A percentile compares a stretch with the other conserved stretches of the same genome.
These are phyloP conservation scores for Gaillardinia entomophila DNA, from an alignment of 805 yeast genomes.

Conservation along the genomic window DNA sequence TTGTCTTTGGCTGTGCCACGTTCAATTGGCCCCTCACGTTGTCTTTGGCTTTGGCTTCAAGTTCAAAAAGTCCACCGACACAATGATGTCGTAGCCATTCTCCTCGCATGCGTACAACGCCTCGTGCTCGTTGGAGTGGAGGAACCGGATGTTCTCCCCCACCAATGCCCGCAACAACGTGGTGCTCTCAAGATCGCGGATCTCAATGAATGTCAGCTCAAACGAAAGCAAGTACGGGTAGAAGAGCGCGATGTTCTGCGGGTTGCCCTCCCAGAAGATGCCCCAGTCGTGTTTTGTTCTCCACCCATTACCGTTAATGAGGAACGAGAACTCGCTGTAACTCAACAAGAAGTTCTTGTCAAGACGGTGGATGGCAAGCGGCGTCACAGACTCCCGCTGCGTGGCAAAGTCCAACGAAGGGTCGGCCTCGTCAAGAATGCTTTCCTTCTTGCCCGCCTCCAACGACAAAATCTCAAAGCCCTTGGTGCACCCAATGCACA, in stretches of 20 bases:
- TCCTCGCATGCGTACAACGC: conserved; percentile 91
- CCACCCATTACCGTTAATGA: conserved; percentile 95
- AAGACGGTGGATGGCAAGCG: conserved; percentile 85
- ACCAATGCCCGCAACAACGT: conserved; percentile 81
- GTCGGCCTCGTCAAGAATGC: conserved; percentile 95
- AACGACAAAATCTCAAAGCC: conserved; percentile 94
- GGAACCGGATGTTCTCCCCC: conserved; percentile 85
- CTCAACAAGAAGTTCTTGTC: conserved; percentile 84
- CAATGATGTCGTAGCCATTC: conserved; percentile 86
- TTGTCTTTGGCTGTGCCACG: background rate
- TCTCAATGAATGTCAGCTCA: conserved; percentile 85
- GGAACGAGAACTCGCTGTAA: conserved; percentile 90
- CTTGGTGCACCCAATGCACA: conserved; percentile 93
- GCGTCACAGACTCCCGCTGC: conserved; percentile 70
- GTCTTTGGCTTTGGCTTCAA: conserved; percentile 29
- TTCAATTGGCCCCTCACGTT: background rate
- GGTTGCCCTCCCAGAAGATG: conserved; percentile 94
- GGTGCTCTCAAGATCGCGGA: conserved; percentile 84
- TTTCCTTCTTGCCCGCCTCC: conserved; percentile 78
- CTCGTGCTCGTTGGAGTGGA: conserved; percentile 89
- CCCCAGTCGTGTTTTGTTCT: conserved; percentile 90
- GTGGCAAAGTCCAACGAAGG: conserved; percentile 93
- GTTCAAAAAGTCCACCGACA: conserved; percentile 85
- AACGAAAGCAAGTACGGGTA: conserved; percentile 91
- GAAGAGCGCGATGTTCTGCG: conserved; percentile 87